phyloP scores from a whole-genome alignment of 768 basidiomycete genomes.

The Russula sp. region DNA sequence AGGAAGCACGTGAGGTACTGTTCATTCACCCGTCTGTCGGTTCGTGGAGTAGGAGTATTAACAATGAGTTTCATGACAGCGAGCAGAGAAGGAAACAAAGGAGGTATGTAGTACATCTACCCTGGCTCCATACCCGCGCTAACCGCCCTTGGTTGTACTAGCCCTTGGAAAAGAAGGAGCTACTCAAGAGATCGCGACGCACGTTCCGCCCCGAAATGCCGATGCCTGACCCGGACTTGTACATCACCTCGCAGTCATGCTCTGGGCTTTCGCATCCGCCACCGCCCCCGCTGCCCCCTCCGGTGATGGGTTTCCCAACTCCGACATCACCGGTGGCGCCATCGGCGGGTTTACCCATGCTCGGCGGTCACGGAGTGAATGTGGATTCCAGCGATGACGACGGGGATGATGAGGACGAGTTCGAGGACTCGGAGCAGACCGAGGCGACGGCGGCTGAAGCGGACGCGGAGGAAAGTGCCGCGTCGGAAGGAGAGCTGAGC shows the following conservation, averaged over 20 bases:
- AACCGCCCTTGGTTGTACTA: conserved; percentile 13
- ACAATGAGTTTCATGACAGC: conserved; percentile 16
- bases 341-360: neutral
- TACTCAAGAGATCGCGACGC: conserved; percentile 16
- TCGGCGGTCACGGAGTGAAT: conserved; percentile 8
- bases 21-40: conserved; percentile 3
- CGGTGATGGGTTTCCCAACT: conserved; percentile 13
- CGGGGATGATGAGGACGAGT: conserved; percentile 39
- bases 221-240: conserved; percentile 3
- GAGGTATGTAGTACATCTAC: conserved; percentile 17
- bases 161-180: conserved; percentile 27
- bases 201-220: conserved; percentile 9
- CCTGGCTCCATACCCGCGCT: conserved; percentile 10
- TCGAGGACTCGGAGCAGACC: conserved; percentile 45
- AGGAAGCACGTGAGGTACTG: conserved; percentile 22
- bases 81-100: conserved; percentile 20
- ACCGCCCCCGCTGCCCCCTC: conserved; percentile 1
- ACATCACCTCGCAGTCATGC: conserved; percentile 9
- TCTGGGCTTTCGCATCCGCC: neutral
- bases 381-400: conserved; percentile 28
- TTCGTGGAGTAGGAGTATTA: conserved; percentile 3
- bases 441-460: conserved; percentile 55
- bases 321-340: conserved; percentile 15
- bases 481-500: conserved; percentile 57
- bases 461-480: conserved; percentile 70